Conservation (phyloP, 768 basidiomycete species). For the Boletus coccyginus region DNA sequence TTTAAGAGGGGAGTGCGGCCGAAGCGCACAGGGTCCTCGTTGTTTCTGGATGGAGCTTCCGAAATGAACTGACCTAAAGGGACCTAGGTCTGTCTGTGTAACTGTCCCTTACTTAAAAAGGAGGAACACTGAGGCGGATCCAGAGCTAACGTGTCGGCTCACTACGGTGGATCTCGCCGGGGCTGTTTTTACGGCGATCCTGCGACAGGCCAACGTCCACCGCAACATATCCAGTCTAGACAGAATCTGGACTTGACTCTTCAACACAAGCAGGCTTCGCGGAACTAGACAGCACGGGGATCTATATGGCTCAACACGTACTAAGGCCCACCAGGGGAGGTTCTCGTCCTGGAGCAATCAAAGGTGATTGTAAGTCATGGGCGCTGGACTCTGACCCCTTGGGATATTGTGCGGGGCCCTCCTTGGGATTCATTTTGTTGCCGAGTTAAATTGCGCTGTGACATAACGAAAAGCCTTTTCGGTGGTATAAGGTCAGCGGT, state of each 20-base stretch:
- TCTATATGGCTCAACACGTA: not conserved
- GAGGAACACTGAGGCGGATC: not conserved
- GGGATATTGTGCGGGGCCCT: not conserved
- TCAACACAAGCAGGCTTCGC: not conserved
- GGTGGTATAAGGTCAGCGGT: not conserved
- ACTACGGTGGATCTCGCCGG: too few species aligned
- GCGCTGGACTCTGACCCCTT: not conserved
- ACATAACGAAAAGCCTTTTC: not conserved
- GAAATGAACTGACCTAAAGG: conserved; percentile 13
- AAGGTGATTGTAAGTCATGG: not conserved
- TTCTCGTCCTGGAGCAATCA: not conserved
- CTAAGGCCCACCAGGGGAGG: not conserved
- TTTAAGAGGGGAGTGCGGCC: conserved; percentile 14
- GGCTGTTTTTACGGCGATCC: not conserved
- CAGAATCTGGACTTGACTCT: not conserved
- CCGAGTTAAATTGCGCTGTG: not conserved
- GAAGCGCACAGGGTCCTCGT: conserved; percentile 3
- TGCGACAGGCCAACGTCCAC: not conserved
- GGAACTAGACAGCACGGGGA: conserved; percentile 1
- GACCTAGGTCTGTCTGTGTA: not conserved
- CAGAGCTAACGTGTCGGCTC: not conserved
- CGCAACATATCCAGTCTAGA: not conserved
- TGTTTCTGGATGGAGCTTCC: not conserved
- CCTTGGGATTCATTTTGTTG: not conserved
- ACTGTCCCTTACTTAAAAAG: not conserved